Percentiles rank a stretch among this genome's conserved stretches.
Conservation (phyloP, 805 yeast species). For the Metschnikowia reukaufii region DNA sequence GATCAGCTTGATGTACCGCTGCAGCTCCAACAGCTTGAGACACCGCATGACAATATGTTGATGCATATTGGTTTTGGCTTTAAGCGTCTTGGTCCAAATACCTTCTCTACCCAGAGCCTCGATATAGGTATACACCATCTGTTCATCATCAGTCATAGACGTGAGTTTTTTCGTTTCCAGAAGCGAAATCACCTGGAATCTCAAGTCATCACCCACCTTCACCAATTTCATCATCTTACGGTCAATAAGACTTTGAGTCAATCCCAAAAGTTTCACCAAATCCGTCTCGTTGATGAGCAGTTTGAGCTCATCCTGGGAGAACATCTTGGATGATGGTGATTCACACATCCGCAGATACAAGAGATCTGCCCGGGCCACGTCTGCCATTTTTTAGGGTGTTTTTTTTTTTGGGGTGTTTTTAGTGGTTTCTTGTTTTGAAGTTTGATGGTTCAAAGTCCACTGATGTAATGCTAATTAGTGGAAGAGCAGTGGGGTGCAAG, state of each 20-base stretch:
- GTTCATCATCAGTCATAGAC: conserved; percentile 83
- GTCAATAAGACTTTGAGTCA: conserved; percentile 54
- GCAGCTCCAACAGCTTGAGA: conserved; percentile 74
- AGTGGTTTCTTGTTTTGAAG: background rate
- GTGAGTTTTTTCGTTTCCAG: conserved; percentile 76
- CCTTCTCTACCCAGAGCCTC: conserved; percentile 95
- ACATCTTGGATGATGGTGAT: conserved; percentile 49
- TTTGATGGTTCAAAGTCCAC: no score
- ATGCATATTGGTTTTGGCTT: conserved; percentile 83
- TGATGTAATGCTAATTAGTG: no score
- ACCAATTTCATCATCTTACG: conserved; percentile 66
- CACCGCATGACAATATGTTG: conserved; percentile 88
- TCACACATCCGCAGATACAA: conserved; percentile 67
- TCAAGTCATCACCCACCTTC: conserved; percentile 63
- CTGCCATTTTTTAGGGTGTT: conserved; percentile 16
- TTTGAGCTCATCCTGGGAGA: conserved; percentile 68
- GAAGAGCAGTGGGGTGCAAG: background rate
- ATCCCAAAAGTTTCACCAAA: conserved; percentile 44
- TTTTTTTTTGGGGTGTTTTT: background rate
- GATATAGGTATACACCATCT: conserved; percentile 85
- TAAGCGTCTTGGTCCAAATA: conserved; percentile 91
- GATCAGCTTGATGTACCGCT: conserved; percentile 82
- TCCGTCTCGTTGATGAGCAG: conserved; percentile 45
- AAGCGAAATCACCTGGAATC: conserved; percentile 71
- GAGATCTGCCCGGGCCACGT: conserved; percentile 43